These are phyloP conservation scores for Aspergillus pseudonomiae DNA, from an alignment of 2,329 filamentous ascomycete species.

Conservation along the genomic window DNA sequence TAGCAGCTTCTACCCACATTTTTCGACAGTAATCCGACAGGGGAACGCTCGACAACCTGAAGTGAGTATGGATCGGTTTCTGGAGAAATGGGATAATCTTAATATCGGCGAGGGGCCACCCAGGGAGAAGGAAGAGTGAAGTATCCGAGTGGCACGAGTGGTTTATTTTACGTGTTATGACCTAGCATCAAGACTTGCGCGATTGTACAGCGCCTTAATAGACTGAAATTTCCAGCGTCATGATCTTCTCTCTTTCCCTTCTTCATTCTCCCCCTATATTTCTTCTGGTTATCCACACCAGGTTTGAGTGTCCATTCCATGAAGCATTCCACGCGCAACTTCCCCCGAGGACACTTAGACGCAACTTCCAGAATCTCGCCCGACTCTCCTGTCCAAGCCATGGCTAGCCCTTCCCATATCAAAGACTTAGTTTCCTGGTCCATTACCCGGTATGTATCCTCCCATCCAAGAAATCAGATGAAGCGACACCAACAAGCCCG, in stretches of 20 bases:
- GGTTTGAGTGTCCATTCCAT: no score
- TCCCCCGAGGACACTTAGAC: no score
- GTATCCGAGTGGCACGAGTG: neutral
- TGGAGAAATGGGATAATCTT: conserved; percentile 34
- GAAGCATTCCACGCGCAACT: no score
- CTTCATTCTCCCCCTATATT: neutral
- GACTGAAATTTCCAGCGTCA: neutral
- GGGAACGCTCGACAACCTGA: conserved; percentile 9
- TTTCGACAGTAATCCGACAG: conserved; percentile 18
- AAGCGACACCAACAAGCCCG: neutral
- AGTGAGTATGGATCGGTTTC: conserved; percentile 27
- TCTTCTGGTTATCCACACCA: no score
- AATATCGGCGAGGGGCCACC: conserved; percentile 2
- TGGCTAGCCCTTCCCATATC: no score
- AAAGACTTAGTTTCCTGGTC: no score
- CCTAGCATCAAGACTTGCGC: neutral
- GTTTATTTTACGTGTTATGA: neutral
- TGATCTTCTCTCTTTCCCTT: neutral
- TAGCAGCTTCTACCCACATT: conserved; percentile 32
- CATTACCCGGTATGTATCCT: no score
- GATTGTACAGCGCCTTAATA: neutral
- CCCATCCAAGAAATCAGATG: no score
- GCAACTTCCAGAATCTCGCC: neutral
- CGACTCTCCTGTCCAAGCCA: no score
- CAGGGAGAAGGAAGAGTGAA: neutral